Evolutionary conservation across 2,329 filamentous ascomycete species (phyloP).

Genomic region (Myriosclerotinia scirpicola): DNA sequence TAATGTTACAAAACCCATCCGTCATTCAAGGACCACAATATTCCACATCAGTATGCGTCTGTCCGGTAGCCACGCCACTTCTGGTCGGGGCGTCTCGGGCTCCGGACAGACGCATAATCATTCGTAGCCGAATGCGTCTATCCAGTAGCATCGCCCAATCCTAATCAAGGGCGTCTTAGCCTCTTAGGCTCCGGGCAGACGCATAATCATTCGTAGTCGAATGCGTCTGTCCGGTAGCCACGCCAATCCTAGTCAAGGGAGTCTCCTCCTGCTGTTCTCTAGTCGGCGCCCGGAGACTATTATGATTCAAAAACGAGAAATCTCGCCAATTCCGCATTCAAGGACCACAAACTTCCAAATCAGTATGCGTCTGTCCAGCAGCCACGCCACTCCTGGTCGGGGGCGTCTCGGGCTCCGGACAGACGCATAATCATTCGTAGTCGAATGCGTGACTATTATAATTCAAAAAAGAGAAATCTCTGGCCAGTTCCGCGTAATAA

Average conservation of each 20-base stretch:
- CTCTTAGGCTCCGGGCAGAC: constrained; percentile 30
- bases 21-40: too few species aligned
- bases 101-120: background rate
- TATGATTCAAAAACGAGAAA: constrained; percentile 34
- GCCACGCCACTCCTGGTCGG: background rate
- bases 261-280: background rate
- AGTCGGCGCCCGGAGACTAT: background rate
- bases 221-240: too few species aligned
- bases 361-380: too few species aligned
- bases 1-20: too few species aligned
- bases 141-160: too few species aligned
- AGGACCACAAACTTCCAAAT: too few species aligned
- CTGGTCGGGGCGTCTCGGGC: background rate
- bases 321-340: too few species aligned
- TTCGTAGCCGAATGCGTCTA: background rate
- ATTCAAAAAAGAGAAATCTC: constrained; percentile 40
- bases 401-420: background rate
- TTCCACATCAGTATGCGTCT: too few species aligned
- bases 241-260: background rate
- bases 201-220: too few species aligned
- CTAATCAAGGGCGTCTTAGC: constrained; percentile 35
- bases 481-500: constrained; percentile 27
- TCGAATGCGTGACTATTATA: too few species aligned
- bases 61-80: background rate
- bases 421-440: background rate